phyloP scores from a whole-genome alignment of 1,284 basidiomycete species.

The Cutaneotrichosporon dermatis region DNA sequence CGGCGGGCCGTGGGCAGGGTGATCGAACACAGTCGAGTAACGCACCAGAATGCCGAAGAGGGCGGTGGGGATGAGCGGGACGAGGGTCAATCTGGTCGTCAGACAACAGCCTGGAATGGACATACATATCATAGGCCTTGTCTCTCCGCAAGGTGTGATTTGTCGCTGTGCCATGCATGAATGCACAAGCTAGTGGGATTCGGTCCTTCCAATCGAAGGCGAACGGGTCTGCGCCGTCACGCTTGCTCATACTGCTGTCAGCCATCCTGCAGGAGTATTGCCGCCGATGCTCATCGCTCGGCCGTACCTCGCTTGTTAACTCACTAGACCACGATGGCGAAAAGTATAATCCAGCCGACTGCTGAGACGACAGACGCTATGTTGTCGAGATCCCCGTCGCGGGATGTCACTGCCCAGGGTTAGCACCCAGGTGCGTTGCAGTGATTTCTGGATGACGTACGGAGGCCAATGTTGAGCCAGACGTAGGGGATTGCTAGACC shows the following conservation, averaged over 20 bases:
- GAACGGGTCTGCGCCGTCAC: background rate
- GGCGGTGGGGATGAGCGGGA: background rate
- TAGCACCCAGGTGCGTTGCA: background rate
- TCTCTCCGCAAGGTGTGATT: background rate
- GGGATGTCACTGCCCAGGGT: background rate
- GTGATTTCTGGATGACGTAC: background rate
- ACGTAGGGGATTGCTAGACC: background rate
- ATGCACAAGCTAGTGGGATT: background rate
- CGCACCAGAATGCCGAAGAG: background rate
- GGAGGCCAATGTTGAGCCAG: background rate
- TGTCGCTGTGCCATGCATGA: background rate
- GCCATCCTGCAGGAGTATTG: background rate
- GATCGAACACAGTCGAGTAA: background rate
- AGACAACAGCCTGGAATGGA: too few relatives aligned
- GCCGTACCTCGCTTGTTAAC: too few relatives aligned
- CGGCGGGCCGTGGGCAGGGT: too few relatives aligned
- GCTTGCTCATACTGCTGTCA: slow-evolving; percentile 1
- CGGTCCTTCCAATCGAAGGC: background rate
- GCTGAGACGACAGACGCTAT: background rate
- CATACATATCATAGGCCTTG: background rate
- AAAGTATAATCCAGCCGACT: background rate
- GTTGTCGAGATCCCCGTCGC: background rate
- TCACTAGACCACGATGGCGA: background rate
- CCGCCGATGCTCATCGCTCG: too few relatives aligned
- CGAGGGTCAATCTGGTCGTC: background rate